Evolutionary conservation across 2,329 filamentous ascomycete species (phyloP).

Genomic region (Berkeleyomyces rouxiae): DNA sequence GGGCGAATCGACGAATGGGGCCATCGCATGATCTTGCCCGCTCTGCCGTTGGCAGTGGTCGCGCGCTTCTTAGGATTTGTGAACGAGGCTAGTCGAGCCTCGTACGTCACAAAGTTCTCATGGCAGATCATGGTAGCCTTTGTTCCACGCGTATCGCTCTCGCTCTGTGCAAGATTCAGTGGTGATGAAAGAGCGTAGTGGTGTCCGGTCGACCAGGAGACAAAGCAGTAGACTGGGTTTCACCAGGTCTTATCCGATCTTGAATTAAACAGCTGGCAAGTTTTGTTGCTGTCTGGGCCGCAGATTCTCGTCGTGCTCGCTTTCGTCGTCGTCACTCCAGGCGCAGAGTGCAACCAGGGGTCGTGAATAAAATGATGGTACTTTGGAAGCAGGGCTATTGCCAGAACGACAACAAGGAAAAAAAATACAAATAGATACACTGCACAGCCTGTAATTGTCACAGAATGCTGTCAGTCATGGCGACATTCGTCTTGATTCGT

Average conservation of each 20-base stretch:
- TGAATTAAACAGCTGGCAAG: too few relatives aligned
- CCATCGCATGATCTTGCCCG: slow-evolving; percentile 50
- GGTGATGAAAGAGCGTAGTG: too few relatives aligned
- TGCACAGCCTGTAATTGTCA: not conserved
- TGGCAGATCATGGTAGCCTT: slow-evolving; percentile 11
- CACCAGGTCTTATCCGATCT: too few relatives aligned
- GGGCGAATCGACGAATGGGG: slow-evolving; percentile 40
- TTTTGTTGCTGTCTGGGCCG: too few relatives aligned
- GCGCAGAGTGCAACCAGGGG: not conserved
- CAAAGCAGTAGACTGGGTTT: too few relatives aligned
- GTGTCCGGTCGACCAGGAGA: too few relatives aligned
- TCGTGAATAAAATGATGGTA: not conserved
- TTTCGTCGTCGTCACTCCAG: too few relatives aligned
- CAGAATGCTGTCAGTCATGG: not conserved
- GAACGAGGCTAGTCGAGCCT: slow-evolving; percentile 70
- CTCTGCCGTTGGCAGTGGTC: slow-evolving; percentile 40
- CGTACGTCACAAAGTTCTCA: slow-evolving; percentile 44
- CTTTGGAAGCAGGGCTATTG: not conserved
- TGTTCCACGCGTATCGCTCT: too few relatives aligned
- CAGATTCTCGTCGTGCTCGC: too few relatives aligned
- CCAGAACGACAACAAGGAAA: not conserved
- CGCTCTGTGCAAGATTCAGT: too few relatives aligned
- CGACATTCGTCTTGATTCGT: not conserved
- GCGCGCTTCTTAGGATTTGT: slow-evolving; percentile 50
- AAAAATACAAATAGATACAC: not conserved